Percentiles rank a stretch among this genome's conserved stretches.
Evolutionary conservation across 1,284 basidiomycete species (phyloP).

Genomic region (Golubevia pallescens): DNA sequence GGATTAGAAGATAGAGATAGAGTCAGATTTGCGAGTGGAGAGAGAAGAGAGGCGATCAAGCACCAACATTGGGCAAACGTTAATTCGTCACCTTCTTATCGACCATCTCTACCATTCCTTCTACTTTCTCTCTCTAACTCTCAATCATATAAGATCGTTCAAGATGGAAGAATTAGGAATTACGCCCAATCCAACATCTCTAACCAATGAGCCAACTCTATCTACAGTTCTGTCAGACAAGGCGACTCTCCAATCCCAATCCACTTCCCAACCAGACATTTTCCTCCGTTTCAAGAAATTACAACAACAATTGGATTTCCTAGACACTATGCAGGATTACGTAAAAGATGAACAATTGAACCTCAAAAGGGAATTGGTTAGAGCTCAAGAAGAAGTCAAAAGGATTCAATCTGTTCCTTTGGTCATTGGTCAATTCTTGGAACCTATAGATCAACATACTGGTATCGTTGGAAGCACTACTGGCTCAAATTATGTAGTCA

Average conservation of each 20-base stretch:
- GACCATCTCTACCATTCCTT: no score
- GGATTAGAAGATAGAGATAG: no score
- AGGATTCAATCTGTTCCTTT: conserved; percentile 98
- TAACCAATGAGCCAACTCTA: no score
- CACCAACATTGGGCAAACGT: no score
- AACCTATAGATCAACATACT: conserved; percentile 96
- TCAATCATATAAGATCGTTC: no score
- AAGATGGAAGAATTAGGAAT: no score
- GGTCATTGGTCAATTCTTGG: conserved; percentile 99
- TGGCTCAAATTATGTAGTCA: conserved; percentile 96
- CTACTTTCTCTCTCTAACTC: no score
- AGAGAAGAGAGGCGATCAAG: no score
- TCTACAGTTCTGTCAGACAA: no score
- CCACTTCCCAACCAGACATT: conserved; percentile 20
- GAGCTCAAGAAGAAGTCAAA: conserved; percentile 99
- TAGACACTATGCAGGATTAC: conserved; percentile 71
- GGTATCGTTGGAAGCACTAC: conserved; percentile 98
- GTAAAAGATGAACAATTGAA: conserved; percentile 99
- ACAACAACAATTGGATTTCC: conserved; percentile 62
- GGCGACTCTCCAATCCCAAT: neutral
- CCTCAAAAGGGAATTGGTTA: conserved; percentile 93
- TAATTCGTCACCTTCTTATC: no score
- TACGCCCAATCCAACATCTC: no score
- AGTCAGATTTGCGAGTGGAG: no score
- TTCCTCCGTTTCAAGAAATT: conserved; percentile 62